Evolutionary conservation across 2,329 filamentous ascomycete species (phyloP).

Genomic region (Aspergillus sp.): DNA sequence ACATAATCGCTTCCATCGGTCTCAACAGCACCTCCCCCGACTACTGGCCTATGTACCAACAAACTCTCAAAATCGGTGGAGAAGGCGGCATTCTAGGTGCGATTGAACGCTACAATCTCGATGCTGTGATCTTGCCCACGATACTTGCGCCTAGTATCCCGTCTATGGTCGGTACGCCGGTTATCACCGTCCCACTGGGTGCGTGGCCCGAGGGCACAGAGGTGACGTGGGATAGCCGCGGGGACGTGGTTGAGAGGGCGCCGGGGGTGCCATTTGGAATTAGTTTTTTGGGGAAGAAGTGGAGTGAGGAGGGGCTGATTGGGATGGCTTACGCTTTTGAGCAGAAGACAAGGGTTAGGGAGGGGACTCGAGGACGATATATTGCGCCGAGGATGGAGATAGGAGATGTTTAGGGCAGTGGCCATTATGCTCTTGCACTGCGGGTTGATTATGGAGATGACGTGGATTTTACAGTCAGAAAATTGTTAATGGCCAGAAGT

Average conservation of each 20-base stretch:
- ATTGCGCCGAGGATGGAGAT: slow-evolving; percentile 44
- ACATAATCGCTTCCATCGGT: slow-evolving; percentile 44
- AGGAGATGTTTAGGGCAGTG: slow-evolving; percentile 25
- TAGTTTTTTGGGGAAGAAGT: slow-evolving; percentile 53
- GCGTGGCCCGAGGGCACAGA: slow-evolving; percentile 43
- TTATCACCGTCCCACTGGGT: slow-evolving; percentile 57
- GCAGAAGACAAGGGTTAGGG: slow-evolving; percentile 47
- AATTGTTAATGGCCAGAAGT: too few relatives aligned
- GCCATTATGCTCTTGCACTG: background rate
- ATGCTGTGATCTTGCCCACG: slow-evolving; percentile 56
- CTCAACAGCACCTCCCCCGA: slow-evolving; percentile 49
- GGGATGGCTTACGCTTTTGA: slow-evolving; percentile 62
- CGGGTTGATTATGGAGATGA: background rate
- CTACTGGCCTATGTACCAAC: slow-evolving; percentile 52
- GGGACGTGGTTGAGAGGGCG: slow-evolving; percentile 45
- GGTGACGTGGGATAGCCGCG: slow-evolving; percentile 21
- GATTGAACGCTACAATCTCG: slow-evolving; percentile 48
- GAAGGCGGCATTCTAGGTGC: slow-evolving; percentile 55
- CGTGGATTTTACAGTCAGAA: background rate
- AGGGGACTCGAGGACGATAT: slow-evolving; percentile 40
- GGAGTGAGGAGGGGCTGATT: slow-evolving; percentile 55
- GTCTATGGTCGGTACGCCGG: slow-evolving; percentile 51
- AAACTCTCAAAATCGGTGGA: slow-evolving; percentile 47
- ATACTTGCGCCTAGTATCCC: slow-evolving; percentile 41
- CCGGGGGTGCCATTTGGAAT: slow-evolving; percentile 56